phyloP scores from a whole-genome alignment of 768 basidiomycete species.

The Lactarius sp. region DNA sequence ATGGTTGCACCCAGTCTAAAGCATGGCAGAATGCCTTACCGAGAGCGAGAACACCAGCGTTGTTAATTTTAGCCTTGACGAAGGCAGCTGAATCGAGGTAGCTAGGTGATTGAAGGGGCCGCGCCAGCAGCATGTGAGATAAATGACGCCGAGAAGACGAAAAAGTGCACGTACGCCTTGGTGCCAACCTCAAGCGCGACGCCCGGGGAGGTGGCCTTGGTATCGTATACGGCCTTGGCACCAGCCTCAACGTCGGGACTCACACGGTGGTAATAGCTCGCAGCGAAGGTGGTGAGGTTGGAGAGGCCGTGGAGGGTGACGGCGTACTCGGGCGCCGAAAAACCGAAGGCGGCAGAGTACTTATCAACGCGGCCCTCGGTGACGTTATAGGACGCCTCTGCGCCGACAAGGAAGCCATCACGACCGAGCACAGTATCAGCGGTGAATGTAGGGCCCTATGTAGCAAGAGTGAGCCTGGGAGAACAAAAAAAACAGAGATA shows the following conservation, averaged over 20 bases:
- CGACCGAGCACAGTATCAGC: conserved; percentile 93
- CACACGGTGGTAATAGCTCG: conserved; percentile 98
- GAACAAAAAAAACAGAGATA: background rate
- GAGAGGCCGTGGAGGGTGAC: conserved; percentile 91
- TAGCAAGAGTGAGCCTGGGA: background rate
- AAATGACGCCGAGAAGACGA: background rate
- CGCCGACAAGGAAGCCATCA: conserved; percentile 96
- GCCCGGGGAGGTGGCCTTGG: conserved; percentile 80
- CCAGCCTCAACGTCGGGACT: conserved; percentile 88
- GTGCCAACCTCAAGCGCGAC: conserved; percentile 92
- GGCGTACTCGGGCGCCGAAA: conserved; percentile 94
- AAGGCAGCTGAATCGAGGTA: conserved; percentile 86
- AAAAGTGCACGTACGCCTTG: conserved; percentile 70
- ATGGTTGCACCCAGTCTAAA: conserved; percentile 4
- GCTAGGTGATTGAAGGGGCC: conserved; percentile 32
- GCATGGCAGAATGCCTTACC: conserved; percentile 39
- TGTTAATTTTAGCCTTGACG: conserved; percentile 99
- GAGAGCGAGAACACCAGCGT: conserved; percentile 83
- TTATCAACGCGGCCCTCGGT: conserved; percentile 87
- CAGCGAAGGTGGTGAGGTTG: conserved; percentile 90
- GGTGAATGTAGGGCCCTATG: conserved; percentile 93
- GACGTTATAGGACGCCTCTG: conserved; percentile 95
- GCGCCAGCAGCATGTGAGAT: background rate
- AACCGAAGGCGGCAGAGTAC: conserved; percentile 90
- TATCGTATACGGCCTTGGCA: conserved; percentile 94